phyloP scores from a whole-genome alignment of 805 yeast genomes.

The Ogataea ganodermae region DNA sequence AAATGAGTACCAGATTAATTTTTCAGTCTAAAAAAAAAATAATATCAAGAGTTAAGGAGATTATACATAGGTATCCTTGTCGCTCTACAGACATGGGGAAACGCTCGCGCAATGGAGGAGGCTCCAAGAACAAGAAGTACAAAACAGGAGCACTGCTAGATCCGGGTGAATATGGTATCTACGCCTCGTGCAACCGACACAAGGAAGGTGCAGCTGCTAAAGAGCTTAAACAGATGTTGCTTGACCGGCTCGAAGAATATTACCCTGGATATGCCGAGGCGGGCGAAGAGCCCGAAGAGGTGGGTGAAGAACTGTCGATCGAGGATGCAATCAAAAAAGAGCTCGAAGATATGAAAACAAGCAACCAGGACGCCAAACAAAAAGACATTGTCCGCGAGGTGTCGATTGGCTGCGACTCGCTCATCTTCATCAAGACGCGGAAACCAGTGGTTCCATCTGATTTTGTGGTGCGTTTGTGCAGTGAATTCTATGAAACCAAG shows the following conservation, averaged over 20 bases:
- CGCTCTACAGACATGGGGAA: slow-evolving; percentile 32
- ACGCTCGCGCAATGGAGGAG: slow-evolving; percentile 23
- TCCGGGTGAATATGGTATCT: slow-evolving; percentile 84
- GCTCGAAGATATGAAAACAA: slow-evolving; percentile 57
- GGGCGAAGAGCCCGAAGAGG: slow-evolving; percentile 36
- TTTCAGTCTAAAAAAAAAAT: background rate
- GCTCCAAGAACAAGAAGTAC: slow-evolving; percentile 37
- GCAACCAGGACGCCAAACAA: slow-evolving; percentile 38
- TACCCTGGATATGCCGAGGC: slow-evolving; percentile 33
- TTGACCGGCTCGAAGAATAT: slow-evolving; percentile 51
- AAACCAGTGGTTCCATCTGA: slow-evolving; percentile 77
- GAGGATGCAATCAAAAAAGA: slow-evolving; percentile 79
- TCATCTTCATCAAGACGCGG: slow-evolving; percentile 79
- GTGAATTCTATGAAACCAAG: slow-evolving; percentile 53
- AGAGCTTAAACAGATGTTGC: slow-evolving; percentile 63
- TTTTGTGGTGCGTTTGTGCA: slow-evolving; percentile 65
- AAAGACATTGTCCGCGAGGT: slow-evolving; percentile 58
- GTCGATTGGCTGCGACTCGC: slow-evolving; percentile 76
- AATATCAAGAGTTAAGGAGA: background rate
- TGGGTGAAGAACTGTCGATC: slow-evolving; percentile 52
- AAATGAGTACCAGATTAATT: slow-evolving; percentile 4
- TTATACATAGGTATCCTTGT: no score
- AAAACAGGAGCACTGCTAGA: slow-evolving; percentile 58
- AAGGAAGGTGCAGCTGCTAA: slow-evolving; percentile 77
- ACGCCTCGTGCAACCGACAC: slow-evolving; percentile 84